These are phyloP conservation scores for Selenicereus undatus DNA, from an alignment of 148 eudicot species.

Conservation along the genomic window DNA sequence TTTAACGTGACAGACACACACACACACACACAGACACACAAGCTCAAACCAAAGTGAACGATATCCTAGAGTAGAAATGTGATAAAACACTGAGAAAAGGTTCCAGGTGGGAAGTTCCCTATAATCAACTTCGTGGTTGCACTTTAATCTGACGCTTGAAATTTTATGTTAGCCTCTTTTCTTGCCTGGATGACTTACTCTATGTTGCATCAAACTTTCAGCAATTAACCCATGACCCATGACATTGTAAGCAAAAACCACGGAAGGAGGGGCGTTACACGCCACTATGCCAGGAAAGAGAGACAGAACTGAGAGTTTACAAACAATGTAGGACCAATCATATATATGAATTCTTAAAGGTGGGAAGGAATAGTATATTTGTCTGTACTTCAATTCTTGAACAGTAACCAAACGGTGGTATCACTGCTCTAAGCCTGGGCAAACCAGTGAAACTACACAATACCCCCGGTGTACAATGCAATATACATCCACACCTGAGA, in stretches of 20 bases:
- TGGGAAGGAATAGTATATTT: background rate
- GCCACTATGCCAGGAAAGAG: no score
- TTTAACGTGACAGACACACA: background rate
- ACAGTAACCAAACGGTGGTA: background rate
- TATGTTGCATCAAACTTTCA: background rate
- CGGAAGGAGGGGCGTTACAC: no score
- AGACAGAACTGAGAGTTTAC: no score
- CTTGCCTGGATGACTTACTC: conserved; percentile 7
- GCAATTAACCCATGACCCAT: background rate
- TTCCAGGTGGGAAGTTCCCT: background rate
- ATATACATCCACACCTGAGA: no score
- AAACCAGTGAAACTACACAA: no score
- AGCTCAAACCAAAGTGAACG: background rate
- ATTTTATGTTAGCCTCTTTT: background rate
- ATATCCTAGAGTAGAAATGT: background rate
- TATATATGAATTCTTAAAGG: background rate
- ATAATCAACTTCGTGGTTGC: background rate
- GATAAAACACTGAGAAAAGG: background rate
- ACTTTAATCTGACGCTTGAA: no score
- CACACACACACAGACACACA: no score
- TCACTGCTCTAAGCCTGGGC: background rate
- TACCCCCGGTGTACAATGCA: no score
- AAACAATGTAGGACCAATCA: background rate
- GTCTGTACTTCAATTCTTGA: background rate
- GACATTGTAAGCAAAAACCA: background rate